Base-by-base conservation (phyloP, 2,329 filamentous ascomycete genomes). In the Arthrobotrys sinensis region DNA sequence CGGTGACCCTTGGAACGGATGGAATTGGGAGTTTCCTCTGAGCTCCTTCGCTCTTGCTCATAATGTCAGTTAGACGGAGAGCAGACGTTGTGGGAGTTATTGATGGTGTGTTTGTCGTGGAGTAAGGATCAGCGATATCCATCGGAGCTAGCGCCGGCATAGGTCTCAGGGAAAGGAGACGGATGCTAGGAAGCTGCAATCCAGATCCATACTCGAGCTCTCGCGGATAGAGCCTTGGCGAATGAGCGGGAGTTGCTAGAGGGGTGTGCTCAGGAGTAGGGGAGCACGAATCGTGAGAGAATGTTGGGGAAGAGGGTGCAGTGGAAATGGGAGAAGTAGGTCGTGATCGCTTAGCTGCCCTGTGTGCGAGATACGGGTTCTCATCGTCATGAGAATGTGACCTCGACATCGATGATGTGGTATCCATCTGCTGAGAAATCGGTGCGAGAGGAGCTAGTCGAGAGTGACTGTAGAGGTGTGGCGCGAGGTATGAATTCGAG, bases 261-360 rank as follows among this genome's bases (percentile, higher is more conserved):
- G 95, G 95, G n/a, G 96, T 98, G 86, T 97, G 94, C 83, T 98
- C 95, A 10, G 95, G 96, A 1, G 95, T 99, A 3, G 95, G 96
- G 8, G 95, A 98, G 55, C 95, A 89, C 10, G 95, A 97, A 85
- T 97, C 94, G 85, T 97, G 94, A 1, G 95, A 97, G 84, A 97
- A 97, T 2, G 94, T 97, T 28, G 95, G 95, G 36, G 95, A 98
- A 28, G 95, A 97, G 19, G 96, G 96, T 57, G 95, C 95, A 1
- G 95, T 98, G 7, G 94, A 97, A 85, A 96, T 93, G 66, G 95
- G 96, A 40, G 95, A 97, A 84, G 94, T 96, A 50, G 96, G 95
- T 81, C 95, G 88, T 77, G 95, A 98, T 80, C 94, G 91, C 88
- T 98, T 98, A 28, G 92, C 89, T 82, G 91, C 90, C 77, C 92